These are phyloP conservation scores for Penicillium alfredii DNA, from an alignment of 495 filamentous ascomycete species.

Conservation along the genomic window DNA sequence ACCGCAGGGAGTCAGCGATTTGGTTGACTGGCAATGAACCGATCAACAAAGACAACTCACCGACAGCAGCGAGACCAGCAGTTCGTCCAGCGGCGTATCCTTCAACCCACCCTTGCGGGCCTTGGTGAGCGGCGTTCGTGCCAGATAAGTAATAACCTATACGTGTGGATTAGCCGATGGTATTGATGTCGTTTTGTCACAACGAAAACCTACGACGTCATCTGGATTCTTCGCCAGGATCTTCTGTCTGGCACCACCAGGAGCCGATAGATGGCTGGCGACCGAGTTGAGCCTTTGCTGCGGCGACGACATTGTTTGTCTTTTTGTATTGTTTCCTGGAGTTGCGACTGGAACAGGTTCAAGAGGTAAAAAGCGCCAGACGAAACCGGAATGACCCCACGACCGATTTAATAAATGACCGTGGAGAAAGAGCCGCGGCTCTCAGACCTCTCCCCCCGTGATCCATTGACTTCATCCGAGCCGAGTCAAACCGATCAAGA, in stretches of 20 bases:
- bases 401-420: no score
- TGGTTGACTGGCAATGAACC: no score
- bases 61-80: conserved; percentile 72
- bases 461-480: conserved; percentile 12
- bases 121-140: conserved; percentile 75
- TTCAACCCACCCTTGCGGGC: conserved; percentile 82
- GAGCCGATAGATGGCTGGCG: conserved; percentile 33
- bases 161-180: conserved; percentile 2
- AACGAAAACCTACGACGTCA: conserved; percentile 34
- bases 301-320: conserved; percentile 35
- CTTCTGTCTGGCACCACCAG: conserved; percentile 27
- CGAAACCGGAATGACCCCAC: no score
- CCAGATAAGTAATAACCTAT: conserved; percentile 75
- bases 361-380: no score
- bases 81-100: conserved; percentile 78
- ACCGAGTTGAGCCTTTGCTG: conserved; percentile 39
- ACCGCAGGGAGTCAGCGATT: neutral
- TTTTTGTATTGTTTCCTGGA: conserved; percentile 7
- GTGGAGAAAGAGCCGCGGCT: neutral
- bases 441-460: neutral
- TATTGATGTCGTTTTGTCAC: neutral
- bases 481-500: no score
- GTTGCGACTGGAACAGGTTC: no score
- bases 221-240: conserved; percentile 38
- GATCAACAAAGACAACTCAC: conserved; percentile 38